Evolutionary conservation across 2,329 filamentous ascomycete species (phyloP).

Genomic region (Alternaria rosae): DNA sequence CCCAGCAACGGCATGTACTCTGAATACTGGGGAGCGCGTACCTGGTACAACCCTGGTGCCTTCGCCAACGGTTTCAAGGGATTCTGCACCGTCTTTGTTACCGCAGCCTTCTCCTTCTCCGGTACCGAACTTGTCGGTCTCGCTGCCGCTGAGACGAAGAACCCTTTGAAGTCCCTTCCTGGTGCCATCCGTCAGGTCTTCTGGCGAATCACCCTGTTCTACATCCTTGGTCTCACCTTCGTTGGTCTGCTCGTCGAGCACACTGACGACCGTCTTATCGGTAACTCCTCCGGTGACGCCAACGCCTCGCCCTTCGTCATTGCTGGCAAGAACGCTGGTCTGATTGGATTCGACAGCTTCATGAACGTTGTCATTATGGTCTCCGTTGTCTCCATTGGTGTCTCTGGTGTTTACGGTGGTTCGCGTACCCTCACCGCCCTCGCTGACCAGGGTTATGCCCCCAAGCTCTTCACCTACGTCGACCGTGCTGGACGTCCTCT

Average conservation of each 20-base stretch:
- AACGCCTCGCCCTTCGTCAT: constrained; percentile 71
- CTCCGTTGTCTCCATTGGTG: constrained; percentile 66
- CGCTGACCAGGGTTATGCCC: constrained; percentile 69
- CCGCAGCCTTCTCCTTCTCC: constrained; percentile 68
- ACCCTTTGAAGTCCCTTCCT: constrained; percentile 60
- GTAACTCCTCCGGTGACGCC: constrained; percentile 40
- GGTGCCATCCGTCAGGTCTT: constrained; percentile 56
- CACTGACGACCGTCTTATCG: constrained; percentile 46
- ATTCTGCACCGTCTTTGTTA: constrained; percentile 69
- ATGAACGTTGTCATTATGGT: constrained; percentile 73
- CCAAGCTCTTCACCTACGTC: constrained; percentile 78
- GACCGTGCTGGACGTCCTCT: constrained; percentile 83
- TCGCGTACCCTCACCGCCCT: constrained; percentile 66
- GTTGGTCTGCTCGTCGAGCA: constrained; percentile 54
- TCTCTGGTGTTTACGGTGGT: constrained; percentile 65
- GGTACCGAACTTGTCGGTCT: constrained; percentile 69
- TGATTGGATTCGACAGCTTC: constrained; percentile 67
- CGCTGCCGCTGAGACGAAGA: constrained; percentile 65
- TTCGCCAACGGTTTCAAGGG: constrained; percentile 68
- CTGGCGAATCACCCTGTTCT: constrained; percentile 58
- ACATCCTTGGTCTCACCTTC: constrained; percentile 54
- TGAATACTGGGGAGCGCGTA: constrained; percentile 66
- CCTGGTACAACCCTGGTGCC: constrained; percentile 65
- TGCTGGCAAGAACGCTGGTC: constrained; percentile 67
- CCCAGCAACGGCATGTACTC: constrained; percentile 56